These are phyloP conservation scores for Ulmus americana DNA, from an alignment of 331 rosid genomes.

Conservation along the genomic window DNA sequence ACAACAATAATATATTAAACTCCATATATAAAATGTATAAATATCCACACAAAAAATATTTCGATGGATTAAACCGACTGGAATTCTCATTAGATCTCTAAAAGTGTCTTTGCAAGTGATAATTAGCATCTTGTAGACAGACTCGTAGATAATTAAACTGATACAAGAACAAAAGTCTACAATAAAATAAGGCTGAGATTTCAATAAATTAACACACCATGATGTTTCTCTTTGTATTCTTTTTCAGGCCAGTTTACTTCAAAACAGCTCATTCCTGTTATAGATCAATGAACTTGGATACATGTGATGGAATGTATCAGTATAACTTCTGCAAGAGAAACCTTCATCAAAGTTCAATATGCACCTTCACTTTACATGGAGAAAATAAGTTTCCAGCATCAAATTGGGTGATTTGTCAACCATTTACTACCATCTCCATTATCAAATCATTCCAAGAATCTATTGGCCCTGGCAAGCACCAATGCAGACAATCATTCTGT, in stretches of 20 bases:
- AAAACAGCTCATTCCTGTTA: constrained; percentile 7
- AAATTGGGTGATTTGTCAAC: constrained; percentile 15
- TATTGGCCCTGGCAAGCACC: constrained; percentile 92
- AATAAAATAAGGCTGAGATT: constrained; percentile 7
- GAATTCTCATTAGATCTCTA: too few species aligned
- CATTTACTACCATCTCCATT: constrained; percentile 63
- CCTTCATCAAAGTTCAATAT: constrained; percentile 7
- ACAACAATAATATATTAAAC: too few species aligned
- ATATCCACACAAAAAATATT: too few species aligned
- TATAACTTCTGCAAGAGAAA: constrained; percentile 15
- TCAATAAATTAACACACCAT: background rate
- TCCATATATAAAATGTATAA: too few species aligned
- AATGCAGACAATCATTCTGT: constrained; percentile 76
- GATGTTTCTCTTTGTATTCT: constrained; percentile 6
- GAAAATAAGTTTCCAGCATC: constrained; percentile 9
- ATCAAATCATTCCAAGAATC: constrained; percentile 76
- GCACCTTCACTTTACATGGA: constrained; percentile 6
- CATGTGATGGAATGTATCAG: constrained; percentile 18
- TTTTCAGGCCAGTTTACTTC: constrained; percentile 8
- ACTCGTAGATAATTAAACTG: too few species aligned
- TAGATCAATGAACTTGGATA: constrained; percentile 12
- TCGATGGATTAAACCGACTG: too few species aligned
- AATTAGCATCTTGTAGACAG: too few species aligned
- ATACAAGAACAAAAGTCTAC: background rate
- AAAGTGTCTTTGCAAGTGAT: too few species aligned